Evolutionary conservation across 2,329 filamentous ascomycete genomes (phyloP), one percentile per base, ranked within the genome.

Genomic region (Bipolaris victoriae): DNA sequence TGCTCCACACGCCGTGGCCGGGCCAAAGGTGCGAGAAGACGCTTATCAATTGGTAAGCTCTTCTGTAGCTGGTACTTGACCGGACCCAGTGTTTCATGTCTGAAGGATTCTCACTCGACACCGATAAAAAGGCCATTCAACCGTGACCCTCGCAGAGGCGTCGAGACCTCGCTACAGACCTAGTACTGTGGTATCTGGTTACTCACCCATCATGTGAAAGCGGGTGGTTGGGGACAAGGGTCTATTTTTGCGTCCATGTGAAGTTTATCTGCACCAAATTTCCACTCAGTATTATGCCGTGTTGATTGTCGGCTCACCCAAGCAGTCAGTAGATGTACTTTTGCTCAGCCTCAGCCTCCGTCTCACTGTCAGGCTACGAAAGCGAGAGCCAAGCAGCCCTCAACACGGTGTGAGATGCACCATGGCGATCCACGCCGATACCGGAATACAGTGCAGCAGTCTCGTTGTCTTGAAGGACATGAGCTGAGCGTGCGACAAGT

Each of bases 41-140:
- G 67, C 68, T 69, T 68, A 71, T 62, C 65, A 63, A 66, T 73
- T 69, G 65, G 69, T 73, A 70, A 75, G 72, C 71, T 56, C 29
- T 31, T 31, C 29, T 63, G 66, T 66, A 52, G 62, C 57, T 59
- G 60, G 36, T 26, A 39, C 61, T 48, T 50, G 57, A 24, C 60
- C 61, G 50, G 54, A 52, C 64, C 29, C 59, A 57, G 68, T 53
- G 70, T 73, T 73, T 71, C 68, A 71, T 45, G 50, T 64, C 49
- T 50, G 61, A 50, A 58, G 26, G 9, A 35, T n/a, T 41, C 35
- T 40, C 37, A 10, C 36, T 26, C 7, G 44, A 40, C 16, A 39
- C 24, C 16, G 43, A 46, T 35, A 15, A 49, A 49, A 57, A 45
- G 36, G 24, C 43, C 35, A 43, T 51, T 52, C 62, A 60, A 62